Evolutionary conservation across 2,329 filamentous ascomycete genomes (phyloP).

Genomic region (Aaosphaeria arxii): DNA sequence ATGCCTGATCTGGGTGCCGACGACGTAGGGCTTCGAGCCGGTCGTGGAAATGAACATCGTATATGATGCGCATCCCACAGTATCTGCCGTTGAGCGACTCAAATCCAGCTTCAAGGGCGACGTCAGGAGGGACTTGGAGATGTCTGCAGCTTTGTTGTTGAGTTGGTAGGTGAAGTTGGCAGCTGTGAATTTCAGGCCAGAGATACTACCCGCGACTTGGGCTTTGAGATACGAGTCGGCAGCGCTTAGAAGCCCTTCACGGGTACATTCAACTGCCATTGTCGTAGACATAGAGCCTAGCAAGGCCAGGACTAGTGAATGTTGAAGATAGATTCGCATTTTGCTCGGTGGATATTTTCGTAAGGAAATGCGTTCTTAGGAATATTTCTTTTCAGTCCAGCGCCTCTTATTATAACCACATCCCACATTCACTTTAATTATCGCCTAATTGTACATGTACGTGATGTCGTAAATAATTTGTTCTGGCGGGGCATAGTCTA

Average conservation of each 20-base stretch:
- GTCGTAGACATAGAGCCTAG: too few species aligned
- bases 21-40: slow-evolving; percentile 22
- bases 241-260: slow-evolving; percentile 20
- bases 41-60: slow-evolving; percentile 23
- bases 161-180: slow-evolving; percentile 26
- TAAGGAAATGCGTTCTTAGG: too few species aligned
- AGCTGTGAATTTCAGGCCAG: slow-evolving; percentile 14
- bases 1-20: slow-evolving; percentile 25
- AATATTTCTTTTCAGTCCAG: too few species aligned
- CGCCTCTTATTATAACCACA: too few species aligned
- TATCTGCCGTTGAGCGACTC: slow-evolving; percentile 24
- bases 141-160: slow-evolving; percentile 26
- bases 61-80: slow-evolving; percentile 24
- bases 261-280: slow-evolving; percentile 18
- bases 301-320: too few species aligned
- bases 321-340: too few species aligned
- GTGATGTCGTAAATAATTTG: too few species aligned
- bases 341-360: too few species aligned
- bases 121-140: slow-evolving; percentile 16
- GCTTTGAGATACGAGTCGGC: slow-evolving; percentile 23
- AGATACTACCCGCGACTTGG: slow-evolving; percentile 16
- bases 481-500: too few species aligned
- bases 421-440: too few species aligned
- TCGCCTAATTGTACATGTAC: too few species aligned
- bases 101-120: slow-evolving; percentile 18